Evolutionary conservation across 495 filamentous ascomycete genomes (phyloP).

Genomic region (Mycothermus thermophilus): DNA sequence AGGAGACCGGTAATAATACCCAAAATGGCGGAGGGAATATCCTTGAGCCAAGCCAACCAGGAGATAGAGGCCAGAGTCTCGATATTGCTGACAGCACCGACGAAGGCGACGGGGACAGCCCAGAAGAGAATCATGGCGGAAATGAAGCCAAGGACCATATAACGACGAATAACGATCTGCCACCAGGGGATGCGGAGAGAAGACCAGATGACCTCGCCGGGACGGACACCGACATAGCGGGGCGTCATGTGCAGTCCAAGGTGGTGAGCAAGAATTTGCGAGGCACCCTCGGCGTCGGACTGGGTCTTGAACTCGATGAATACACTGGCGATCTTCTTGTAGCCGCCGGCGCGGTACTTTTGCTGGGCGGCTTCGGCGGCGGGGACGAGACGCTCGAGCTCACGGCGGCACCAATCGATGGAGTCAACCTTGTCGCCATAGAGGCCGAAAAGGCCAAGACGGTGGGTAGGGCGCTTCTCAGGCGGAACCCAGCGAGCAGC

Average conservation of each 20-base stretch:
- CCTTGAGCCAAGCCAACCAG: conserved; percentile 62
- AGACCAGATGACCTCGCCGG: conserved; percentile 77
- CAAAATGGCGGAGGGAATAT: conserved; percentile 55
- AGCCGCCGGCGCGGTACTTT: conserved; percentile 56
- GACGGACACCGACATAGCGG: conserved; percentile 73
- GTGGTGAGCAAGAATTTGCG: conserved; percentile 77
- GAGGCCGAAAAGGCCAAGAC: conserved; percentile 54
- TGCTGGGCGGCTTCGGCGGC: conserved; percentile 64
- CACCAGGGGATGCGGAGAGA: conserved; percentile 82
- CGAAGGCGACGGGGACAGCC: conserved; percentile 80
- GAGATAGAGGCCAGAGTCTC: conserved; percentile 44
- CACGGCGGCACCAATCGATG: conserved; percentile 79
- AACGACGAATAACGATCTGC: conserved; percentile 61
- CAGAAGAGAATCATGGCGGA: conserved; percentile 80
- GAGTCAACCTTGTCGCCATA: conserved; percentile 90
- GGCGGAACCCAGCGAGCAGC: conserved; percentile 66
- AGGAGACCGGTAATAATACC: conserved; percentile 79
- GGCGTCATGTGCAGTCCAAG: conserved; percentile 87
- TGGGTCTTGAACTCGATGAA: conserved; percentile 84
- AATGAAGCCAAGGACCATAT: conserved; percentile 57
- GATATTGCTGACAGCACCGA: conserved; percentile 81
- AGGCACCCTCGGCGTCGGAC: conserved; percentile 72
- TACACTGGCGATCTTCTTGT: conserved; percentile 52
- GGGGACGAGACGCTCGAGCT: conserved; percentile 70
- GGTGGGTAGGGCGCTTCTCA: conserved; percentile 78